These are phyloP conservation scores for Chaetomium tenue DNA, from an alignment of 495 filamentous ascomycete species.

Conservation along the genomic window DNA sequence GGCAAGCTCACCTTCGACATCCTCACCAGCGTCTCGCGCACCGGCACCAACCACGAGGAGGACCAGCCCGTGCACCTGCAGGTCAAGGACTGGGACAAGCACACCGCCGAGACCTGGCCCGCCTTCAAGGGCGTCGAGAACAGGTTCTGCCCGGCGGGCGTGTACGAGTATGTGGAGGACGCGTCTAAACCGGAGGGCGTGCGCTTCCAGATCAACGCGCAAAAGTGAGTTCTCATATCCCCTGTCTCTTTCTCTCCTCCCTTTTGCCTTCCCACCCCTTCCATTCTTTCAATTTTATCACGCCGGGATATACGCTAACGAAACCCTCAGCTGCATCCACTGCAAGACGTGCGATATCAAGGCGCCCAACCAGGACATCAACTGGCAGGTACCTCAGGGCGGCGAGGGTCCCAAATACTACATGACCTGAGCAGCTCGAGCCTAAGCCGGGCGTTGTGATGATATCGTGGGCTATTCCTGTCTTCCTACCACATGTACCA, in stretches of 20 bases:
- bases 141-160: slow-evolving; percentile 97
- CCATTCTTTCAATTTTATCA: neutral
- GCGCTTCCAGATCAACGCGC: slow-evolving; percentile 94
- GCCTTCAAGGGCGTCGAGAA: slow-evolving; percentile 91
- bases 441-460: neutral
- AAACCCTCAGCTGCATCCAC: slow-evolving; percentile 77
- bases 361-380: slow-evolving; percentile 92
- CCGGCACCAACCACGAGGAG: slow-evolving; percentile 98
- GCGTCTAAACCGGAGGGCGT: slow-evolving; percentile 76
- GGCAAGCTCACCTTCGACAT: slow-evolving; percentile 94
- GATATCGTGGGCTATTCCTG: neutral
- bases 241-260: too few species aligned
- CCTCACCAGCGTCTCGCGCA: slow-evolving; percentile 86
- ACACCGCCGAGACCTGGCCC: slow-evolving; percentile 78
- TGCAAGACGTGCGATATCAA: slow-evolving; percentile 99
- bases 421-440: slow-evolving; percentile 61
- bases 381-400: slow-evolving; percentile 92
- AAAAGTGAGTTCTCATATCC: slow-evolving; percentile 69
- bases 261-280: neutral
- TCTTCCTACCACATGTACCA: neutral
- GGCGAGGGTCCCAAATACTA: slow-evolving; percentile 97
- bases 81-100: slow-evolving; percentile 90
- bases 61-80: slow-evolving; percentile 96
- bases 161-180: slow-evolving; percentile 98
- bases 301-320: slow-evolving; percentile 2